Evolutionary conservation across 192 early-diverging fungal species (phyloP).

Genomic region (Phycomyces blakesleeanus): DNA sequence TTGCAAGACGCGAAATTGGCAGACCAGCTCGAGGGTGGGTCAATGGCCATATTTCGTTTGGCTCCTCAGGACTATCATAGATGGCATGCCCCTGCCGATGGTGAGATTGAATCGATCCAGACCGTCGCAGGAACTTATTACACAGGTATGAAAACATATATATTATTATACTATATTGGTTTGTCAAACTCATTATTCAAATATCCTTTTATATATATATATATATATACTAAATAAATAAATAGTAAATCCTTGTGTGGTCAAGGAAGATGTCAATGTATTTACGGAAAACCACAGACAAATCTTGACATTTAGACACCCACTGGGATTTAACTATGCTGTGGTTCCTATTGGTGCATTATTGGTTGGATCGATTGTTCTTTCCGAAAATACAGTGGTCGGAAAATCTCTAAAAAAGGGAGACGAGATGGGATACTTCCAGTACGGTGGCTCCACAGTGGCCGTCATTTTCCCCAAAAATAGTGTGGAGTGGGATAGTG

Average conservation of each 20-base stretch:
- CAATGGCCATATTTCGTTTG: constrained; percentile 65
- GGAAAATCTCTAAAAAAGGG: constrained; percentile 53
- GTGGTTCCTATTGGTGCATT: constrained; percentile 67
- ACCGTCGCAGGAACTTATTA: constrained; percentile 61
- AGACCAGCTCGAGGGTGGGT: constrained; percentile 49
- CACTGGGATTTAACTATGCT: constrained; percentile 49
- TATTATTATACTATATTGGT: background rate
- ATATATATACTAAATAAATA: background rate
- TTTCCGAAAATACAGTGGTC: constrained; percentile 38
- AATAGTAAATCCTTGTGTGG: constrained; percentile 69
- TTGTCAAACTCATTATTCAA: too few species aligned
- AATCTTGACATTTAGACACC: constrained; percentile 47
- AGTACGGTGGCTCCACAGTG: constrained; percentile 73
- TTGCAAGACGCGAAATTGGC: constrained; percentile 48
- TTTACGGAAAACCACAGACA: constrained; percentile 68
- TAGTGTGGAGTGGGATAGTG: constrained; percentile 60
- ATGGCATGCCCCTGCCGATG: constrained; percentile 59
- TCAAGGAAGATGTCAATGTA: constrained; percentile 60
- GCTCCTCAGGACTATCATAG: constrained; percentile 84
- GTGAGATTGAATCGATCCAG: constrained; percentile 40
- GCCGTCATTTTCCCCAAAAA: constrained; percentile 61
- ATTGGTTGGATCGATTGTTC: constrained; percentile 64
- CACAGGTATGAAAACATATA: constrained; percentile 33
- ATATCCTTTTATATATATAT: too few species aligned
- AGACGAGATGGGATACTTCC: constrained; percentile 76